These are phyloP conservation scores for Dianthus caryophyllus DNA, from an alignment of 148 eudicot species.

Conservation along the genomic window DNA sequence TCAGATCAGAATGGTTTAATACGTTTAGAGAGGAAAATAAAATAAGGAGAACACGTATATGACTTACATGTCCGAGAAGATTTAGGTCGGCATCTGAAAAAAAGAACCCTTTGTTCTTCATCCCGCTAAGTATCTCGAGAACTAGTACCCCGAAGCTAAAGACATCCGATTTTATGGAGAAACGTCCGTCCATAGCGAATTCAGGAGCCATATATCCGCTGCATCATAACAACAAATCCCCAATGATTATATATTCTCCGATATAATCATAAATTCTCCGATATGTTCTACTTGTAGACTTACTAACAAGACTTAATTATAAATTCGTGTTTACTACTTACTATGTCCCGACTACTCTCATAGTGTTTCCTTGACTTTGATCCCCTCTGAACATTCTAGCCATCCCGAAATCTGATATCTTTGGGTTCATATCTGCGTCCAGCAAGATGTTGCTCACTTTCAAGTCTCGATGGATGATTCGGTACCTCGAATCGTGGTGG, in stretches of 20 bases:
- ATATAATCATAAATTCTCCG: no score
- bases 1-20: no score
- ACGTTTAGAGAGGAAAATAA: background rate
- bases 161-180: constrained; percentile 47
- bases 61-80: constrained; percentile 44
- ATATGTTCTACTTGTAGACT: background rate
- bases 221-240: background rate
- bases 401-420: constrained; percentile 89
- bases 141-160: constrained; percentile 50
- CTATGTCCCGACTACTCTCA: constrained; percentile 73
- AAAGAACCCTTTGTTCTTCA: constrained; percentile 29
- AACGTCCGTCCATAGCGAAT: constrained; percentile 37
- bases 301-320: background rate
- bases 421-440: constrained; percentile 61
- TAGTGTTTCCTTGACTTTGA: constrained; percentile 56
- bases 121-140: constrained; percentile 40
- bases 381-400: constrained; percentile 76
- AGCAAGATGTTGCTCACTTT: constrained; percentile 74
- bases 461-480: constrained; percentile 68
- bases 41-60: no score
- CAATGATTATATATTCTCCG: background rate
- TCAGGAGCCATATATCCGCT: constrained; percentile 57
- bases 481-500: constrained; percentile 70
- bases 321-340: constrained; percentile 29
- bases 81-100: constrained; percentile 24